These are phyloP conservation scores for Pseudogymnoascus sp. DNA, from an alignment of 2,329 filamentous ascomycete genomes.

Conservation along the genomic window DNA sequence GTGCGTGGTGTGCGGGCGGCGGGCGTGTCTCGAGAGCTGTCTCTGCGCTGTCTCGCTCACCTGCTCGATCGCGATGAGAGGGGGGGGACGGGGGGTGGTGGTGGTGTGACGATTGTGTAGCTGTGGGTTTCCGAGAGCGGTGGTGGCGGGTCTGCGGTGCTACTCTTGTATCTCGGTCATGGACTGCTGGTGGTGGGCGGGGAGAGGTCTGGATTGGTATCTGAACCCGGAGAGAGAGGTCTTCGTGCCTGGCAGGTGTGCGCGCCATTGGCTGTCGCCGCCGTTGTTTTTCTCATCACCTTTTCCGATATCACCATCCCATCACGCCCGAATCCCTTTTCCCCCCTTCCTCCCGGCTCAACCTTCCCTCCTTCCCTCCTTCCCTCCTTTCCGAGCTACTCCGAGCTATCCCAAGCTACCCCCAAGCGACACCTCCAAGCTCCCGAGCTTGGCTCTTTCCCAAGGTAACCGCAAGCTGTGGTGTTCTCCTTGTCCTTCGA, in stretches of 20 bases:
- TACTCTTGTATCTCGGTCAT: neutral
- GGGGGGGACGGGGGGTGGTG: neutral
- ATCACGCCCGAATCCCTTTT: neutral
- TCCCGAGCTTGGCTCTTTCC: neutral
- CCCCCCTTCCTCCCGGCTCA: neutral
- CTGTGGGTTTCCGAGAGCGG: neutral
- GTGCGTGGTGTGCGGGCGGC: neutral
- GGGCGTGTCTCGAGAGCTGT: neutral
- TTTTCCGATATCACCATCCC: neutral
- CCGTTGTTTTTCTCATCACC: neutral
- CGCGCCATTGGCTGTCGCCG: neutral
- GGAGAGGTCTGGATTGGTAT: neutral
- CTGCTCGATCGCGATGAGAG: neutral
- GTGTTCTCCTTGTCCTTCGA: neutral
- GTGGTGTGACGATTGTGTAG: neutral
- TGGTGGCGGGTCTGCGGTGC: neutral
- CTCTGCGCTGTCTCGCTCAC: neutral
- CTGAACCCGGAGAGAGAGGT: neutral
- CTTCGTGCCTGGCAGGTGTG: neutral
- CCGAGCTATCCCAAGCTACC: neutral
- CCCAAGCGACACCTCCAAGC: neutral
- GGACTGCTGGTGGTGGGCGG: neutral
- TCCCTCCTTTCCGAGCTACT: neutral
- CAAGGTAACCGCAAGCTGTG: neutral
- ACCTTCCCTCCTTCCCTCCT: neutral